A percentile compares a stretch with the other conserved stretches of the same genome.
These are phyloP conservation scores for Microglena sp. DNA, from an alignment of 139 green algal species.

Conservation along the genomic window DNA sequence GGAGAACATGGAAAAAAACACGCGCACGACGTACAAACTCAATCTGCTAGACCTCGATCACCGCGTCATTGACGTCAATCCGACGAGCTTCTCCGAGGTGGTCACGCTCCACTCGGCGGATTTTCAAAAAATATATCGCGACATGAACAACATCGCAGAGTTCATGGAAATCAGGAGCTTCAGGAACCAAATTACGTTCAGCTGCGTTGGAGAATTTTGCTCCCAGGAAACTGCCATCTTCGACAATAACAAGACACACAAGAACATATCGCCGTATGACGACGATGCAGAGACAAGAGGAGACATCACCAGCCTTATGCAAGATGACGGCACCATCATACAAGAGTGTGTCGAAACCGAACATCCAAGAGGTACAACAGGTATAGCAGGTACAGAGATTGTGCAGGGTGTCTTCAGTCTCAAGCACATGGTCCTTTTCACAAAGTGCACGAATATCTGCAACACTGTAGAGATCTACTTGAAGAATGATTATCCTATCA, in stretches of 20 bases:
- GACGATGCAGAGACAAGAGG: neutral
- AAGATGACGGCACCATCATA: no score
- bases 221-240: constrained; percentile 16
- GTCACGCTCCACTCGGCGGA: constrained; percentile 9
- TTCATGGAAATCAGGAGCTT: constrained; percentile 15
- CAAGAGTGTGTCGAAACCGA: no score
- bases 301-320: no score
- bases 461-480: constrained; percentile 13
- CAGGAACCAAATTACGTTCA: constrained; percentile 12
- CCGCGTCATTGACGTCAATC: neutral
- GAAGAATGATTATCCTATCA: constrained; percentile 18
- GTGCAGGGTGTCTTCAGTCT: constrained; percentile 17
- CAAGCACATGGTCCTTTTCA: constrained; percentile 20
- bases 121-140: constrained; percentile 22
- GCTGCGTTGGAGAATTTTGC: constrained; percentile 16
- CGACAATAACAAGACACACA: neutral
- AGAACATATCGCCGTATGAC: neutral
- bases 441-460: constrained; percentile 19
- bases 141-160: constrained; percentile 19
- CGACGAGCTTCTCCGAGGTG: neutral
- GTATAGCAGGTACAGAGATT: no score
- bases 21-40: constrained; percentile 12
- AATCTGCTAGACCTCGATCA: constrained; percentile 15
- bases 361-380: no score
- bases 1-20: constrained; percentile 18